Percentiles rank a stretch among this genome's conserved stretches.
Conservation (phyloP, 441 rosid genomes). For the Erodium moschatum region DNA sequence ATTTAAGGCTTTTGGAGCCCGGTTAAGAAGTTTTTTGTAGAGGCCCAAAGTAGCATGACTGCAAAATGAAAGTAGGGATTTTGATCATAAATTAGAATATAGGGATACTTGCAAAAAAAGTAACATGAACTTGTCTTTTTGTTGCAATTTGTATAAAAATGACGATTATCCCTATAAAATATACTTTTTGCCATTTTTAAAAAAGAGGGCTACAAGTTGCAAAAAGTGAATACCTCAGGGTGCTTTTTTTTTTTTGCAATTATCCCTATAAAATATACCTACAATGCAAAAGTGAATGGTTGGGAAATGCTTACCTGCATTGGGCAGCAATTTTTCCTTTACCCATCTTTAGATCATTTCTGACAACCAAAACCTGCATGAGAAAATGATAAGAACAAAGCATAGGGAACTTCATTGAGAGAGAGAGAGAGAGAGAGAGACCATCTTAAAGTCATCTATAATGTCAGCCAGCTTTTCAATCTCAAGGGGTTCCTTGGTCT, state of each 20-base stretch:
- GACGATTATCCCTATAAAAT: not conserved
- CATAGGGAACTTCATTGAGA: constrained; percentile 11
- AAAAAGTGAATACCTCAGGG: too few relatives aligned
- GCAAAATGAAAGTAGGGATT: constrained; percentile 18
- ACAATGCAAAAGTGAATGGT: not conserved
- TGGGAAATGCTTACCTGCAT: constrained; percentile 51
- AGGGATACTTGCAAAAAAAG: not conserved
- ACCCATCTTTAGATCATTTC: constrained; percentile 96
- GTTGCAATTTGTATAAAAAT: too few relatives aligned
- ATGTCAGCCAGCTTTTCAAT: constrained; percentile 80
- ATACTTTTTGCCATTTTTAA: too few relatives aligned
- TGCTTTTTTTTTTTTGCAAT: too few relatives aligned
- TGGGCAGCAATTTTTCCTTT: constrained; percentile 97
- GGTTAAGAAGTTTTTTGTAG: constrained; percentile 61
- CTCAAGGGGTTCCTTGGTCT: constrained; percentile 51
- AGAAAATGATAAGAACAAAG: not conserved
- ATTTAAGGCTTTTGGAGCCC: constrained; percentile 75
- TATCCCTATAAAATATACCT: not conserved
- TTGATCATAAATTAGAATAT: constrained; percentile 8
- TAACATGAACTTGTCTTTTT: too few relatives aligned
- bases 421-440: constrained; percentile 11
- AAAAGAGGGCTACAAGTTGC: too few relatives aligned
- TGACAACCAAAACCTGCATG: constrained; percentile 74
- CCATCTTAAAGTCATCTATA: constrained; percentile 87
- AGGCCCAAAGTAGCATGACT: constrained; percentile 97